Evolutionary conservation across 208 protist genomes (phyloP), one percentile per base, ranked within the genome.

Genomic region (Acanthamoeba healyi): DNA sequence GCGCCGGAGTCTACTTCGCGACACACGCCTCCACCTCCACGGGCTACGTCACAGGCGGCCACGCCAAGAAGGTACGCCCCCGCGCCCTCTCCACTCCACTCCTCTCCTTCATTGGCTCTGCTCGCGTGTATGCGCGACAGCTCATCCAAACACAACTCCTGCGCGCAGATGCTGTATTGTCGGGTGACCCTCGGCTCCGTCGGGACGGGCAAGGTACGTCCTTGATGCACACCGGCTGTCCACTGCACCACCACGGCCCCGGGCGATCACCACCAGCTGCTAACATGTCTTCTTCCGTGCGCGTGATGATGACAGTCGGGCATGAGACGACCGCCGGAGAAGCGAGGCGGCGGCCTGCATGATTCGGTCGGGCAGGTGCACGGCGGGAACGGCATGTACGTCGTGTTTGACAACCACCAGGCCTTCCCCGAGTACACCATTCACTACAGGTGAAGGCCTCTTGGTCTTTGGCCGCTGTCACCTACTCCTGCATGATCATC

Each of bases 391-490:
- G 72, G 72, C n/a, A 81, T 81, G 72, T 81, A 81, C 22, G 72
- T 81, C 7, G 72, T 81, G 72, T 81, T 81, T 36, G 72, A 81
- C 72, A 81, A 81, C 19, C 72, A 81, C 24, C 72, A 81, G 29
- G 72, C 72, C 4, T 81, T 36, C 40, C 72, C 72, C 32, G 72
- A 81, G 72, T 81, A 81, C 72, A 81, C 72, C 72, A 81, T 81
- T 29, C 40, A 51, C 40, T 81, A 81, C 40, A 3, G 40, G 22
- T 81, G n/a, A n/a, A n/a, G n/a, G n/a, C n/a, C n/a, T n/a, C n/a
- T n/a, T n/a, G n/a, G n/a, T n/a, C n/a, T n/a, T n/a, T n/a, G n/a
- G n/a, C n/a, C n/a, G n/a, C n/a, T n/a, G n/a, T n/a, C n/a, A n/a
- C n/a, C n/a, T n/a, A n/a, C n/a, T n/a, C n/a, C n/a, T n/a, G n/a